A percentile compares a stretch with the other conserved stretches of the same genome.
These are phyloP conservation scores for Podosphaera aphanis DNA, from an alignment of 2,329 filamentous ascomycete species.

Conservation along the genomic window DNA sequence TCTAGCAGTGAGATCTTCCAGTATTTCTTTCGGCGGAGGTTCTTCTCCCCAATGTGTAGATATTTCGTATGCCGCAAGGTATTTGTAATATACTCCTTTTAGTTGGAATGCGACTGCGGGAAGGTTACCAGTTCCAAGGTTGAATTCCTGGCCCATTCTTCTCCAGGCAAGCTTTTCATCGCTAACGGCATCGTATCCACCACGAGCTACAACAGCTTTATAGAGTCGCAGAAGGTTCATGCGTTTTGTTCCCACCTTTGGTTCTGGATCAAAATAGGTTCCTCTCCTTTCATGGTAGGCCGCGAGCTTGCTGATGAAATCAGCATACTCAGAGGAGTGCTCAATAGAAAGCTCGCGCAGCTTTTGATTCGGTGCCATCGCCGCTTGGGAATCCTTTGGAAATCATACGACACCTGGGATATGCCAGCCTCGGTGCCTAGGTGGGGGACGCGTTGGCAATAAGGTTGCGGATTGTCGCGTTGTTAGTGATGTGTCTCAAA, in stretches of 20 bases:
- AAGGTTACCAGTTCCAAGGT: slow-evolving; percentile 50
- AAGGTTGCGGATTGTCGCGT: too few relatives aligned
- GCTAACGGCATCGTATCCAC: slow-evolving; percentile 69
- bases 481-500: too few relatives aligned
- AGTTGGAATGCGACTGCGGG: slow-evolving; percentile 67
- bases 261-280: slow-evolving; percentile 55
- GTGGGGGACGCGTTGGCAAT: too few relatives aligned
- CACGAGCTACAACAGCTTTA: slow-evolving; percentile 49
- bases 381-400: too few relatives aligned
- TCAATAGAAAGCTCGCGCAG: slow-evolving; percentile 6
- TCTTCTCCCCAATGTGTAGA: slow-evolving; percentile 52
- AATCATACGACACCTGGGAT: too few relatives aligned
- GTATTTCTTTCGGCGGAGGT: slow-evolving; percentile 67
- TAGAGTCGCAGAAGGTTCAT: slow-evolving; percentile 62
- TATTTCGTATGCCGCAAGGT: slow-evolving; percentile 72
- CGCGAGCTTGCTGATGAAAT: slow-evolving; percentile 51
- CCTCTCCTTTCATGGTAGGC: slow-evolving; percentile 60
- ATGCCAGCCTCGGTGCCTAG: too few relatives aligned
- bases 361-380: background rate
- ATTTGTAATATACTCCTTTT: slow-evolving; percentile 77
- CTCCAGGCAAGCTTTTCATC: slow-evolving; percentile 73
- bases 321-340: slow-evolving; percentile 45
- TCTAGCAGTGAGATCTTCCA: slow-evolving; percentile 57
- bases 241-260: slow-evolving; percentile 54
- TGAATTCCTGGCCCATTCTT: slow-evolving; percentile 48